Base-by-base conservation (phyloP, 202 grass and related monocot species). In the Dendrocalamus latiflorus region DNA sequence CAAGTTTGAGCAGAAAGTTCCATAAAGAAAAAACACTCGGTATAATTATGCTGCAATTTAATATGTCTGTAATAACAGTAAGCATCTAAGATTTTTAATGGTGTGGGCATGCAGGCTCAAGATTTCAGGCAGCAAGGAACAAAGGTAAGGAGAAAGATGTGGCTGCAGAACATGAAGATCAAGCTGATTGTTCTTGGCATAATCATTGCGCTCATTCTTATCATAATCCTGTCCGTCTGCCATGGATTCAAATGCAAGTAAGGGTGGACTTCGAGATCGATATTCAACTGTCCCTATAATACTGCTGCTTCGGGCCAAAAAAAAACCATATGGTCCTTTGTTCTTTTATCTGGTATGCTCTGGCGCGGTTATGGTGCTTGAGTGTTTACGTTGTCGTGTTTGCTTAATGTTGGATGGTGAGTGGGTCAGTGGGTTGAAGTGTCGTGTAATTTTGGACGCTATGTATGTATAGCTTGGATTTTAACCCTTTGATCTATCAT, bases 141-240 rank as follows among this genome's bases (percentile, higher is more conserved):
- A 2, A 54, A 86, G 37, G 88, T 97, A 22, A 81, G 90, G 81
- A 76, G 95, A 78, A 97, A 94, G 86, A 97, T 97, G 95, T 94
- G 95, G 95, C 53, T 94, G 20, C 92, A 97, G 54, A 97, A 97
- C 83, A 97, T 97, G 95, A 97, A 94, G 82, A 97, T 97, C 63
- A 97, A 97, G 82, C 90, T 97, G 4, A 93, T 97, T 22, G 95
- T 97, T 38, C 86, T 97, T 7, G 88, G 90, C 57, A 94, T 97
- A 69, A 97, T 94, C 17, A 80, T 97, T 5, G 95, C 92, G 0
- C 81, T 97, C 9, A 97, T 97, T 45, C 92, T 97, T 16, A 97
- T 97, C 76, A 97, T 97, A 20, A 82, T 97, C 79, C 80, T 94
- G n/a, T n/a, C n/a, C n/a, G n/a, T n/a, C n/a, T n/a, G n/a, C n/a